Evolutionary conservation across 2,329 filamentous ascomycete species (phyloP).

Genomic region (Arthrobotrys megalospora): DNA sequence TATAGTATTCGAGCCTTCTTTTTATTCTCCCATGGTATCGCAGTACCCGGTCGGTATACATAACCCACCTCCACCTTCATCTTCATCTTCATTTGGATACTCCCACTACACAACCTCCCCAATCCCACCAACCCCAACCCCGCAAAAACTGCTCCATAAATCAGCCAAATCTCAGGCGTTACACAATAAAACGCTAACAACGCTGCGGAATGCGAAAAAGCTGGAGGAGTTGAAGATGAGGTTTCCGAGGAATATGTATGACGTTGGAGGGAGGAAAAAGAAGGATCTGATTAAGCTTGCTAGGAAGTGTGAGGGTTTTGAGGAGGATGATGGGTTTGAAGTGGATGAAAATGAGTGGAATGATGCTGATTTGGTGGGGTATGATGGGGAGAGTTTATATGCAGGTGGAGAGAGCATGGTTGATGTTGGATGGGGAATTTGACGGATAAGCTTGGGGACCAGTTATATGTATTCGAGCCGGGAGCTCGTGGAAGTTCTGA

Average conservation of each 20-base stretch:
- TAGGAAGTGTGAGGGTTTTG: neutral
- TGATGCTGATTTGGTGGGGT: neutral
- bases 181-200: neutral
- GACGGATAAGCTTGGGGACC: neutral
- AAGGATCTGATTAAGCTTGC: conserved; percentile 1
- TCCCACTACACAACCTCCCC: neutral
- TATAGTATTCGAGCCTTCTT: neutral
- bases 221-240: conserved; percentile 24
- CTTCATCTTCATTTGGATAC: neutral
- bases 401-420: neutral
- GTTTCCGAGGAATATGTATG: conserved; percentile 44
- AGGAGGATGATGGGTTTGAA: neutral
- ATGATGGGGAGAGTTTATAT: neutral
- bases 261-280: neutral
- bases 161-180: conserved; percentile 21
- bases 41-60: too few species aligned
- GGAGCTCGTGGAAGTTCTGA: too few species aligned
- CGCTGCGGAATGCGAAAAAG: conserved; percentile 1
- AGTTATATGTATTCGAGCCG: too few species aligned
- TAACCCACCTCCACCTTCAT: neutral
- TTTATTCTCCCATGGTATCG: too few species aligned
- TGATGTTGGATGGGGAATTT: neutral
- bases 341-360: conserved; percentile 33
- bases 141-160: conserved; percentile 55
- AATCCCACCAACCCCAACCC: conserved; percentile 5